phyloP scores from a whole-genome alignment of 768 basidiomycete species.

The Sistotremastrum suecicum region DNA sequence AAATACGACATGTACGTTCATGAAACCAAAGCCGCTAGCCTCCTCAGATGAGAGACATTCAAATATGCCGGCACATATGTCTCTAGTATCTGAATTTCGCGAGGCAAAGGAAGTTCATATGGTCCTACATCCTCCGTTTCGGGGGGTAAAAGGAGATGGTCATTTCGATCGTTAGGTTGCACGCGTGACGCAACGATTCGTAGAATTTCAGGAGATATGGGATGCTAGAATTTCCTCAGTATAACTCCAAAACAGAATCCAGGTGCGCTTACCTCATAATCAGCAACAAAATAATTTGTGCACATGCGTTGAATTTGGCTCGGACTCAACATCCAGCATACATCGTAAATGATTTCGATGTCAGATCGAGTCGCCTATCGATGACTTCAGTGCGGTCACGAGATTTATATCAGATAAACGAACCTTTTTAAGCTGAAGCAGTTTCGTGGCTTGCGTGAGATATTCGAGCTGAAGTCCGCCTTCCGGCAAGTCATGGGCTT shows the following conservation, averaged over 20 bases:
- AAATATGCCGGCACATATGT: constrained; percentile 91
- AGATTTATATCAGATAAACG: constrained; percentile 6
- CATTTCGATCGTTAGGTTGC: constrained; percentile 90
- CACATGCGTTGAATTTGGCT: constrained; percentile 99
- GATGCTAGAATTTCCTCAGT: constrained; percentile 41
- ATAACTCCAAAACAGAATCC: not conserved
- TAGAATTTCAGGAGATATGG: constrained; percentile 93
- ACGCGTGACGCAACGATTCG: constrained; percentile 94
- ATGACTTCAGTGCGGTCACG: constrained; percentile 5
- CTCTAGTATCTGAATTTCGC: constrained; percentile 92
- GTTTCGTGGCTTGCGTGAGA: constrained; percentile 98
- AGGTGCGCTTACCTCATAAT: constrained; percentile 68
- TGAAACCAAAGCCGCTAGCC: constrained; percentile 76
- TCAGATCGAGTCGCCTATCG: constrained; percentile 77
- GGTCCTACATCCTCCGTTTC: constrained; percentile 96
- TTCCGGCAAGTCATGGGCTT: constrained; percentile 99
- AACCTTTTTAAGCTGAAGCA: constrained; percentile 95
- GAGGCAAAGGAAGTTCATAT: constrained; percentile 84
- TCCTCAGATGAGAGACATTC: constrained; percentile 77
- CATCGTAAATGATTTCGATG: constrained; percentile 98
- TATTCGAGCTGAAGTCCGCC: constrained; percentile 95
- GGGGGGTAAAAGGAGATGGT: constrained; percentile 88
- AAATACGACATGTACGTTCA: constrained; percentile 11
- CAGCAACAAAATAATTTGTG: constrained; percentile 96
- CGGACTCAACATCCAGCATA: constrained; percentile 99